A percentile compares a stretch with the other conserved stretches of the same genome.
Conservation (phyloP, 257 asterid species). For the Parsonsia alboflavescens region DNA sequence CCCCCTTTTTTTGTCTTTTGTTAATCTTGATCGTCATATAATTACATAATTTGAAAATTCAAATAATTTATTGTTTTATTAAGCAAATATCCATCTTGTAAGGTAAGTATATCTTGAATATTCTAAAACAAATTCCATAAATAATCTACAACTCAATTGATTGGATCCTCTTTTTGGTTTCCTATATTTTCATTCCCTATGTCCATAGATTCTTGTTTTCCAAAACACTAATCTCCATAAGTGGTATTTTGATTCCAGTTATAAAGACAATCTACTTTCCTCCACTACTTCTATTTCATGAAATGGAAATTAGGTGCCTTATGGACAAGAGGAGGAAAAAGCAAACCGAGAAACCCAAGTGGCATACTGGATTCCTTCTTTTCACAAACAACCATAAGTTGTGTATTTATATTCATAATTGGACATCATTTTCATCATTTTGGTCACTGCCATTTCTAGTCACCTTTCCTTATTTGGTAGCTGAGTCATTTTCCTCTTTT, state of each 20-base stretch:
- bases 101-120: background rate
- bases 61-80: too few relatives aligned
- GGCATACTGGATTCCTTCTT: background rate
- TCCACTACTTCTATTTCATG: background rate
- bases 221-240: background rate
- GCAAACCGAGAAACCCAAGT: background rate
- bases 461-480: background rate
- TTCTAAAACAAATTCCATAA: background rate
- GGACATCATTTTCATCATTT: conserved; percentile 4
- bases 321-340: background rate
- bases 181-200: background rate
- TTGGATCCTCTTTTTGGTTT: background rate
- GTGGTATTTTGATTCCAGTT: background rate
- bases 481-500: conserved; percentile 1
- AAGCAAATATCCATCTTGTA: too few relatives aligned
- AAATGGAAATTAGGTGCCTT: background rate
- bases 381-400: background rate
- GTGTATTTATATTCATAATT: background rate
- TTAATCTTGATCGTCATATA: too few relatives aligned
- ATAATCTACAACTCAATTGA: background rate
- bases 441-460: background rate
- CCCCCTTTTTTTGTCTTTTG: too few relatives aligned
- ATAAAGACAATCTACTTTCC: background rate
- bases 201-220: background rate
- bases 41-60: too few relatives aligned